Conservation (phyloP, 768 basidiomycete species). For the Leccinellum albellum region DNA sequence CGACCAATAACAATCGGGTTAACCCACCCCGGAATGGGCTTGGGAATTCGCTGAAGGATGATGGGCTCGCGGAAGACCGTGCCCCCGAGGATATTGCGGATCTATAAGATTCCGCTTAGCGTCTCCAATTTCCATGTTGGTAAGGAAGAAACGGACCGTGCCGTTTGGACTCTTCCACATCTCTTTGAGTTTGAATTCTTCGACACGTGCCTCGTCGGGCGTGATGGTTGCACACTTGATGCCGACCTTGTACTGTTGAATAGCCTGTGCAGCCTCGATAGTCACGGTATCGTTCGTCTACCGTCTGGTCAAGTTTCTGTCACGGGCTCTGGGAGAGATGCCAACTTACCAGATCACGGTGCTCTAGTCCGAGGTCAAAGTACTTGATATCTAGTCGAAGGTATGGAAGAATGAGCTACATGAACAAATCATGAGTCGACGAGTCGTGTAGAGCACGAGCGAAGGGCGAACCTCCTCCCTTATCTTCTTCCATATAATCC, state of each 20-base stretch:
- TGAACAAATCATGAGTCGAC: not conserved
- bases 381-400: slow-evolving; percentile 97
- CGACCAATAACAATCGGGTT: slow-evolving; percentile 96
- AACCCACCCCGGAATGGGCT: slow-evolving; percentile 93
- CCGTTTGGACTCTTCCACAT: slow-evolving; percentile 99
- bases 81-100: slow-evolving; percentile 96
- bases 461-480: slow-evolving; percentile 72
- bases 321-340: not conserved
- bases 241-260: slow-evolving; percentile 90
- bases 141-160: slow-evolving; percentile 51
- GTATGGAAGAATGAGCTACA: slow-evolving; percentile 90
- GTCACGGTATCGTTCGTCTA: slow-evolving; percentile 95
- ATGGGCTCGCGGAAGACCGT: slow-evolving; percentile 99
- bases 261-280: slow-evolving; percentile 89
- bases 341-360: slow-evolving; percentile 71
- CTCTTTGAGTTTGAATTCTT: slow-evolving; percentile 97
- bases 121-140: not conserved
- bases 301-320: not conserved
- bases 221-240: slow-evolving; percentile 99
- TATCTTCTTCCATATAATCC: slow-evolving; percentile 99
- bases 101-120: slow-evolving; percentile 40
- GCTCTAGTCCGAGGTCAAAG: slow-evolving; percentile 93
- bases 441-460: not conserved
- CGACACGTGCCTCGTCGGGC: slow-evolving; percentile 91
- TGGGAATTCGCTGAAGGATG: slow-evolving; percentile 84